Conservation (phyloP, 257 asterid genomes). For the Solanum ossicruentum region DNA sequence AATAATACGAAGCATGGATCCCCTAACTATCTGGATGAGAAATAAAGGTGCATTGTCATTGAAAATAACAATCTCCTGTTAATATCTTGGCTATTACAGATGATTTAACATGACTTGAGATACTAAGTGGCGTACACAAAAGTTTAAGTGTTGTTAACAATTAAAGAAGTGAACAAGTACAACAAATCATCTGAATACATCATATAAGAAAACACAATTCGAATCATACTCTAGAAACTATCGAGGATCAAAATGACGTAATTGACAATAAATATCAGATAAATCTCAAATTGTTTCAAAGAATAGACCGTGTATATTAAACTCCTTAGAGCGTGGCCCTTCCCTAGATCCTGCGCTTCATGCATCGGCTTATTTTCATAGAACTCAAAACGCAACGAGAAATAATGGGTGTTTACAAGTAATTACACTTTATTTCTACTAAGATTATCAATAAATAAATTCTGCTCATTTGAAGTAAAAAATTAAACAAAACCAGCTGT, state of each 20-base stretch:
- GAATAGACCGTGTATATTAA: not conserved
- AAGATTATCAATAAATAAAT: not conserved
- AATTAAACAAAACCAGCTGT: not conserved
- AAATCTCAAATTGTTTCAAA: not conserved
- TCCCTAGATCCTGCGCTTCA: not conserved
- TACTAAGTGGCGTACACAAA: not conserved
- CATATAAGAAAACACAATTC: not conserved
- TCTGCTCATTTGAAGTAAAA: not conserved
- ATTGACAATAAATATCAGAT: not conserved
- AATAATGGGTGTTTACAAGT: not conserved
- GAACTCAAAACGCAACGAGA: not conserved
- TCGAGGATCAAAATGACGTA: not conserved
- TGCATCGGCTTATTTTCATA: not conserved
- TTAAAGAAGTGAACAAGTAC: not conserved
- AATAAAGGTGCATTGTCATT: not conserved
- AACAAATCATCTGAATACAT: not conserved
- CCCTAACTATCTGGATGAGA: not conserved
- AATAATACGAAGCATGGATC: not conserved
- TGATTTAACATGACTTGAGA: not conserved
- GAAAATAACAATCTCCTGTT: not conserved
- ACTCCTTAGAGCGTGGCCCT: accelerated
- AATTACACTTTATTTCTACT: not conserved
- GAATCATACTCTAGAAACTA: not conserved
- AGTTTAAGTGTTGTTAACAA: not conserved
- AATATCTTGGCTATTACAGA: not conserved